phyloP scores from a whole-genome alignment of 495 filamentous ascomycete species.

The Tuber brumale region DNA sequence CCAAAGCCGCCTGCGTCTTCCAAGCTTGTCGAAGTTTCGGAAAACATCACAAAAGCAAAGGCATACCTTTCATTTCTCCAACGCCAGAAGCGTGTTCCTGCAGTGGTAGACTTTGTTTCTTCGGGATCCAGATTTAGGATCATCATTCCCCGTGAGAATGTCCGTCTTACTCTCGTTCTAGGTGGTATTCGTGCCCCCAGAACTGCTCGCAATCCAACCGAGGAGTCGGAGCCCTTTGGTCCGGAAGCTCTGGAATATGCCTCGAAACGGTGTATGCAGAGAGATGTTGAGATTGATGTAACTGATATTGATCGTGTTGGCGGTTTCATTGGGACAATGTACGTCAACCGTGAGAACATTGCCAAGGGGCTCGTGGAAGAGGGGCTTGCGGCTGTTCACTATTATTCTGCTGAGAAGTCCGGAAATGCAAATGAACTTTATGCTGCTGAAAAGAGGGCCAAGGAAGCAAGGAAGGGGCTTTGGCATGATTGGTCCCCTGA shows the following conservation, averaged over 20 bases:
- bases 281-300: conserved; percentile 93
- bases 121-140: conserved; percentile 90
- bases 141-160: conserved; percentile 83
- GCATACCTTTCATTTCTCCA: conserved; percentile 78
- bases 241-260: conserved; percentile 90
- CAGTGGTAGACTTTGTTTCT: conserved; percentile 94
- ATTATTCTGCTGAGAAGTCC: conserved; percentile 91
- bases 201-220: conserved; percentile 70
- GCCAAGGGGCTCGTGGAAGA: conserved; percentile 91
- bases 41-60: conserved; percentile 90
- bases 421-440: conserved; percentile 81
- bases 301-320: conserved; percentile 93
- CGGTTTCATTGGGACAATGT: conserved; percentile 93
- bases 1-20: conserved; percentile 72
- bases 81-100: conserved; percentile 86
- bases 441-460: conserved; percentile 79
- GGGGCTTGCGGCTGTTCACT: conserved; percentile 82
- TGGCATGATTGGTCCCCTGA: conserved; percentile 91
- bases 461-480: conserved; percentile 74
- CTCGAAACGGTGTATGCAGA: conserved; percentile 78
- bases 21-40: conserved; percentile 80
- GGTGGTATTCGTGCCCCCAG: conserved; percentile 89
- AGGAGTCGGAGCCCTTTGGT: conserved; percentile 87
- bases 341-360: conserved; percentile 92
- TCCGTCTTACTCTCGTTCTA: conserved; percentile 91